phyloP scores from a whole-genome alignment of 2,329 filamentous ascomycete genomes.

The Cordyceps pruinosa region DNA sequence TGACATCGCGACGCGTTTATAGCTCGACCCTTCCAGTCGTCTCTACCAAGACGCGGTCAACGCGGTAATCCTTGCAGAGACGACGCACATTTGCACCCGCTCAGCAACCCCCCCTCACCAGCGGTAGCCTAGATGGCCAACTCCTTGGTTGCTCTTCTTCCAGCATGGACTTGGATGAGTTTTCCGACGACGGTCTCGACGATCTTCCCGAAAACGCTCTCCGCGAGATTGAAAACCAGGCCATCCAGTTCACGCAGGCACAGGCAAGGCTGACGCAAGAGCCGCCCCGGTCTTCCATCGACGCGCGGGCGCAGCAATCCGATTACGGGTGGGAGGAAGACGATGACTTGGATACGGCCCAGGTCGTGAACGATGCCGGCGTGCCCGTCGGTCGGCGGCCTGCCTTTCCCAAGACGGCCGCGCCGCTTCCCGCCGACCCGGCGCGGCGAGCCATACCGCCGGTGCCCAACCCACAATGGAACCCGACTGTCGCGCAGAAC shows the following conservation, averaged over 20 bases:
- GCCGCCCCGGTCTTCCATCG: conserved; percentile 19
- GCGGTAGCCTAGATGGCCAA: not conserved
- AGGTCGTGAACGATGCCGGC: conserved; percentile 45
- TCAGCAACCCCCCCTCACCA: not conserved
- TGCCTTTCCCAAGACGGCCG: conserved; percentile 10
- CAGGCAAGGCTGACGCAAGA: conserved; percentile 25
- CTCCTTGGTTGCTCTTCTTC: not conserved
- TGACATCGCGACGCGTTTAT: conserved; percentile 19
- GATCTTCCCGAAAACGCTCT: conserved; percentile 50
- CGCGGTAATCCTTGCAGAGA: not conserved
- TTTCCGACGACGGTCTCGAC: conserved; percentile 58
- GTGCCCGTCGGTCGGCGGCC: conserved; percentile 30
- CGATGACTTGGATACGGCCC: conserved; percentile 51
- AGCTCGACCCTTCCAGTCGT: not conserved
- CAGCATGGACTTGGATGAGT: conserved; percentile 45
- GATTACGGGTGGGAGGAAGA: conserved; percentile 44
- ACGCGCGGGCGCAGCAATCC: conserved; percentile 23
- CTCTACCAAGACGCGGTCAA: not conserved
- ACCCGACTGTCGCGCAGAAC: conserved; percentile 25
- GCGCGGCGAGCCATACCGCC: conserved; percentile 25
- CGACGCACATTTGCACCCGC: not conserved
- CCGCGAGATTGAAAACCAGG: conserved; percentile 57
- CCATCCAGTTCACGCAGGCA: conserved; percentile 53
- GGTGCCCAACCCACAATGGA: conserved; percentile 33
- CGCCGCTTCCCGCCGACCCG: conserved; percentile 23